phyloP scores from a whole-genome alignment of 306 rosid species.

The Corylus americana region DNA sequence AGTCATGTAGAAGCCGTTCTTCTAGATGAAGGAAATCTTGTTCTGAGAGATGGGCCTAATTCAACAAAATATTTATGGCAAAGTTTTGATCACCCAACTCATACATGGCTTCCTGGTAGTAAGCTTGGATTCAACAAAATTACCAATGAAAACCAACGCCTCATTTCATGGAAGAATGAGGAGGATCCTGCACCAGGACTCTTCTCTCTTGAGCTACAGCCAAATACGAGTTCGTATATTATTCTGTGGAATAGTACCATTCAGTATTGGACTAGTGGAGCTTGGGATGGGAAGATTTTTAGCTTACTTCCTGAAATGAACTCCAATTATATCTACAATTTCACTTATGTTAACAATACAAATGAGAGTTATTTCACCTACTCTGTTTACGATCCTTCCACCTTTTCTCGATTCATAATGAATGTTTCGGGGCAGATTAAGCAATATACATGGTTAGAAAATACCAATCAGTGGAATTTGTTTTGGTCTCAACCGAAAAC shows the following conservation, averaged over 20 bases:
- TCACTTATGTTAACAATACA: background rate
- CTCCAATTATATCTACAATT: background rate
- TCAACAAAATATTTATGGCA: constrained; percentile 44
- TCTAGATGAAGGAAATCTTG: constrained; percentile 56
- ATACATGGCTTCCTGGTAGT: constrained; percentile 63
- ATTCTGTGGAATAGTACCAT: constrained; percentile 43
- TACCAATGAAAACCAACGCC: constrained; percentile 43
- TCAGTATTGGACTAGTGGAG: background rate
- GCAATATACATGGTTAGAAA: background rate
- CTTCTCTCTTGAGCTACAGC: constrained; percentile 44
- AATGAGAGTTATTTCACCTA: constrained; percentile 2
- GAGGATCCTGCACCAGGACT: constrained; percentile 55
- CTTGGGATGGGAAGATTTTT: background rate
- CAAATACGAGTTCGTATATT: constrained; percentile 13
- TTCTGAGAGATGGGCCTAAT: constrained; percentile 30
- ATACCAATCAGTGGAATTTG: background rate
- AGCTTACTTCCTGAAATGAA: background rate
- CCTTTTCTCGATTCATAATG: background rate
- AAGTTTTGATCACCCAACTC: constrained; percentile 61
- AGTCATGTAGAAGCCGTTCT: constrained; percentile 32
- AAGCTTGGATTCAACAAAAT: constrained; percentile 41
- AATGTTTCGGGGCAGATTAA: background rate
- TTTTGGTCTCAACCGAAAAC: background rate
- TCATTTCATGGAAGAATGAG: constrained; percentile 61
- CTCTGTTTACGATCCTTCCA: background rate